phyloP scores from a whole-genome alignment of 805 yeast genomes.

The Spathaspora gorwiae region DNA sequence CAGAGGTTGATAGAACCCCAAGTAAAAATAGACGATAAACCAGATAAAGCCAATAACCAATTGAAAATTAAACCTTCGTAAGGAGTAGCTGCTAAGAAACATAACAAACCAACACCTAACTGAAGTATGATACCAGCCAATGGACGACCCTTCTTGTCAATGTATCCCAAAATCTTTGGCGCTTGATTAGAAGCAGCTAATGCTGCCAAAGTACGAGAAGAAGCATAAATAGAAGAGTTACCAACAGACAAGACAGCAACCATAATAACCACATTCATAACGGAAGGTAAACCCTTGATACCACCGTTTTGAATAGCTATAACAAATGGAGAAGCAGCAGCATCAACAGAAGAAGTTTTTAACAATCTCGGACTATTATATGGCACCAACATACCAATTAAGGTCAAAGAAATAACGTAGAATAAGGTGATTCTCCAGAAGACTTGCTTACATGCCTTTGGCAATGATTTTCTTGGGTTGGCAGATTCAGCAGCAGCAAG shows the following conservation, averaged over 20 bases:
- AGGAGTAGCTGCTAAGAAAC: constrained; percentile 55
- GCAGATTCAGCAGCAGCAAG: constrained; percentile 35
- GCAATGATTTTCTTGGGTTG: constrained; percentile 28
- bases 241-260: constrained; percentile 67
- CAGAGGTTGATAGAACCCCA: constrained; percentile 58
- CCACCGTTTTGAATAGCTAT: constrained; percentile 64
- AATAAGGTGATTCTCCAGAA: constrained; percentile 35
- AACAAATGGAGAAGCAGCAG: constrained; percentile 73
- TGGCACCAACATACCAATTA: constrained; percentile 23
- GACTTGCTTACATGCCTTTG: constrained; percentile 33
- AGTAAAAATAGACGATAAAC: constrained; percentile 55
- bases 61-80: constrained; percentile 51
- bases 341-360: constrained; percentile 42
- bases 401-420: constrained; percentile 25
- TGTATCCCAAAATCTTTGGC: constrained; percentile 53
- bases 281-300: constrained; percentile 56
- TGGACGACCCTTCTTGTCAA: constrained; percentile 67
- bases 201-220: constrained; percentile 62
- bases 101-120: constrained; percentile 52
- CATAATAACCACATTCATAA: constrained; percentile 64
- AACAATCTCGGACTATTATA: constrained; percentile 22
- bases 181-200: constrained; percentile 60
- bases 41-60: constrained; percentile 61
- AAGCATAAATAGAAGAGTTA: constrained; percentile 62
- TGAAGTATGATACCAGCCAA: constrained; percentile 49